Conservation (phyloP, 2,329 filamentous ascomycete species). For the Balansia obtecta region DNA sequence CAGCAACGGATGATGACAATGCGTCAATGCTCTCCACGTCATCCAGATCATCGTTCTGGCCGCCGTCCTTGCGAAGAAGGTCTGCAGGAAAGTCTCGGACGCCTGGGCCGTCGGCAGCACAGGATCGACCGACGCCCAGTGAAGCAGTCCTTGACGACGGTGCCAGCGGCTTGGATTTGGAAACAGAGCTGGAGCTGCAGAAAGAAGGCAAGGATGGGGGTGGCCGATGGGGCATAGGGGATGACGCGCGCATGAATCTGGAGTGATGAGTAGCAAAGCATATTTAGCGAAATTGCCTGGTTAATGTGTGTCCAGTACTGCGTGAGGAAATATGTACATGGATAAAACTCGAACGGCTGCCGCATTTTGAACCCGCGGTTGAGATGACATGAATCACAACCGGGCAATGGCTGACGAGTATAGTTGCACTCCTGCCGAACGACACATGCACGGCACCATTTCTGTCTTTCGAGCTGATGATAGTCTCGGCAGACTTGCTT, state of each 20-base stretch:
- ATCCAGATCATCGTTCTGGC: conserved; percentile 32
- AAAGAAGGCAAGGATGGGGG: conserved; percentile 40
- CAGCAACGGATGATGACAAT: conserved; percentile 23
- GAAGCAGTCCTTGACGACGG: conserved; percentile 32
- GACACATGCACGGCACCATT: background rate
- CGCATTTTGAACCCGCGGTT: background rate
- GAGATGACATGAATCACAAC: background rate
- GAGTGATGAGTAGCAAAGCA: conserved; percentile 37
- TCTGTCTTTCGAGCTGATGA: background rate
- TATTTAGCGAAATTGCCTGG: background rate
- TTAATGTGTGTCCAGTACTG: background rate
- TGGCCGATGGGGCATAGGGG: conserved; percentile 64
- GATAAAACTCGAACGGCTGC: background rate
- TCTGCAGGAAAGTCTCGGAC: conserved; percentile 22
- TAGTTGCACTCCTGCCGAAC: background rate
- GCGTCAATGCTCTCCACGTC: conserved; percentile 36
- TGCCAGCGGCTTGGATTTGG: conserved; percentile 26
- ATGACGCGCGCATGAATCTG: conserved; percentile 73
- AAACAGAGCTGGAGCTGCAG: conserved; percentile 40
- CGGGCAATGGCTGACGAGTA: background rate
- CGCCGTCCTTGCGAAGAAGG: conserved; percentile 27
- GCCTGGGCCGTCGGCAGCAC: conserved; percentile 15
- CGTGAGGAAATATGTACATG: background rate
- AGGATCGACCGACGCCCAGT: conserved; percentile 30
- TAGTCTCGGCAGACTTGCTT: background rate